Conservation (phyloP, 2,329 filamentous ascomycete genomes). For the Stachybotrys elegans region DNA sequence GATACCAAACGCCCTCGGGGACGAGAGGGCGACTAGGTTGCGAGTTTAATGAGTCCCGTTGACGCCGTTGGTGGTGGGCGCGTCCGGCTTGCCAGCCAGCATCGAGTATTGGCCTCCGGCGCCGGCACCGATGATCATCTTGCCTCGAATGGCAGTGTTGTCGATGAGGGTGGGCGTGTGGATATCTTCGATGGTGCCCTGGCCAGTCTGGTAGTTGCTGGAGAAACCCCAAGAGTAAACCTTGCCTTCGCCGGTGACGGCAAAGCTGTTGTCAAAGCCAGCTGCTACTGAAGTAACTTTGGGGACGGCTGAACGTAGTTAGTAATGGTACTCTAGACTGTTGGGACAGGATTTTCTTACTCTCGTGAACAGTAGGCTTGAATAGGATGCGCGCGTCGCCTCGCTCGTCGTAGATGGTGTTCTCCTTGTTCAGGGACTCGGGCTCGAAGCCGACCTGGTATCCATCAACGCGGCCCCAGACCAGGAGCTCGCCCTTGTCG, state of each 20-base stretch:
- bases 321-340: neutral
- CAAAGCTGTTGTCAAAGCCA: constrained; percentile 70
- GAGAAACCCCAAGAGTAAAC: constrained; percentile 80
- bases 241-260: constrained; percentile 63
- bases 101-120: constrained; percentile 83
- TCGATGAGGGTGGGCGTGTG: constrained; percentile 73
- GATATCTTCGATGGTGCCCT: constrained; percentile 74
- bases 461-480: constrained; percentile 55
- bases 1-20: neutral
- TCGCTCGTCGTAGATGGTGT: constrained; percentile 58
- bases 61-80: constrained; percentile 24
- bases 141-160: constrained; percentile 74
- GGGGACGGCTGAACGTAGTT: constrained; percentile 34
- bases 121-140: constrained; percentile 71
- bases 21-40: too few species aligned
- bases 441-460: constrained; percentile 52
- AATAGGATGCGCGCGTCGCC: constrained; percentile 61
- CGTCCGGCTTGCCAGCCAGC: constrained; percentile 41
- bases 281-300: constrained; percentile 52
- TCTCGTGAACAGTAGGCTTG: constrained; percentile 33
- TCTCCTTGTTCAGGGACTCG: constrained; percentile 40
- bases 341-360: constrained; percentile 24
- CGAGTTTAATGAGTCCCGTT: constrained; percentile 6
- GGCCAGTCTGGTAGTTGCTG: constrained; percentile 73
- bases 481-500: constrained; percentile 49